Evolutionary conservation across 495 filamentous ascomycete species (phyloP), one percentile per base, ranked within the genome.

Genomic region (Podospora anserina): DNA sequence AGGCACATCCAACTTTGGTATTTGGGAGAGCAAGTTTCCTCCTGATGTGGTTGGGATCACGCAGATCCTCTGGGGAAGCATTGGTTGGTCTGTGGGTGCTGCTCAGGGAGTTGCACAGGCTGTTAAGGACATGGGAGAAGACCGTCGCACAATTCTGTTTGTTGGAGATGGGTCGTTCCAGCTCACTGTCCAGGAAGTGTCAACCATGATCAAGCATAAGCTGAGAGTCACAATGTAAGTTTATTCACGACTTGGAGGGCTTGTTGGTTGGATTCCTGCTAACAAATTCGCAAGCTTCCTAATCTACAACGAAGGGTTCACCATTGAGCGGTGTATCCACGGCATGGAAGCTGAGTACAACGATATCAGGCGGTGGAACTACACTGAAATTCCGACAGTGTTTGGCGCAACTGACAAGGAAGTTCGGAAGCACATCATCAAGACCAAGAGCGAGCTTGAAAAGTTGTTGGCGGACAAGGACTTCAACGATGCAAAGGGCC

Each of bases 161-260:
- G 92, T 92, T 18, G 94, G 93, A 59, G 94, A 97, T 71, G 94
- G 94, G 26, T 91, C 89, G 70, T 86, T 94, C 69, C 91, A 97
- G 72, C 81, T 97, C 53, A 96, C 93, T 1, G 87, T 85, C 5
- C 94, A 97, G 75, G 92, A 96, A 77, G 73, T 97, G 61, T 91
- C 89, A 76, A 95, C 93, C 20, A 95, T 97, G 85, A 84, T 97
- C 64, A 85, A 88, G 16, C 89, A 92, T 65, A 82, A 86, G 19
- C 78, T 97, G 54, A 89, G 90, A 64, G 87, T 93, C 16, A 96
- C 94, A 72, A 87, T 97, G 83, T 91, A 81, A 82, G 85, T 77
- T 53, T 39, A 70, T 58, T 19, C 13, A 23, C 69, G 63, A 16
- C 68, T 69, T 49, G 39, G 5, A 49, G 9, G 39, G 39, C 4